These are phyloP conservation scores for Yamadazyma paraphyllophila DNA, from an alignment of 805 yeast species.

Conservation along the genomic window DNA sequence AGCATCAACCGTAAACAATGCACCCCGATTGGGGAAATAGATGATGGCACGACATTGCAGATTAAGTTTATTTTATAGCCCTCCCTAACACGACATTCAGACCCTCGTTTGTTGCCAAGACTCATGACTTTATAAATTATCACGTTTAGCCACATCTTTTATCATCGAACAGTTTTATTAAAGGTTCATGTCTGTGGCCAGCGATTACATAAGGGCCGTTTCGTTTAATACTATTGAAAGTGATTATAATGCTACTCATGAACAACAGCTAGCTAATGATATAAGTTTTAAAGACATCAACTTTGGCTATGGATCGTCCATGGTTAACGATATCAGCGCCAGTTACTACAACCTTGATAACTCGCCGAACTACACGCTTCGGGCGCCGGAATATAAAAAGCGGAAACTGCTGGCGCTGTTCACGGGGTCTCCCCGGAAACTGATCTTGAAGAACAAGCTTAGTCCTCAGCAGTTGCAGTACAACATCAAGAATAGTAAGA, in stretches of 20 bases:
- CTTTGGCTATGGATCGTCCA: slow-evolving; percentile 13
- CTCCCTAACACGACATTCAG: not conserved
- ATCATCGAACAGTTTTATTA: not conserved
- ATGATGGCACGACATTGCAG: not conserved
- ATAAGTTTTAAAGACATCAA: slow-evolving; percentile 11
- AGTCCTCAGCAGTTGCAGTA: slow-evolving; percentile 23
- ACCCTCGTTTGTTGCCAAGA: slow-evolving; percentile 4
- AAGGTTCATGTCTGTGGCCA: slow-evolving; percentile 9
- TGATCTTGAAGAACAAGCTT: slow-evolving; percentile 38
- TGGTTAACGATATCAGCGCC: slow-evolving; percentile 9
- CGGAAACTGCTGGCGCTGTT: slow-evolving; percentile 6
- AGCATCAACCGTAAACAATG: not conserved
- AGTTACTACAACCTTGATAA: slow-evolving; percentile 1
- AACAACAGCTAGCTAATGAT: not conserved
- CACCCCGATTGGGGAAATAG: not conserved
- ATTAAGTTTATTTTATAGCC: not conserved
- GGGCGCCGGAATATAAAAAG: not conserved
- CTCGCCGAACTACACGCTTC: not conserved
- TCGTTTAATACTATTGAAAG: slow-evolving; percentile 41
- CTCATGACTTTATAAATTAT: not conserved
- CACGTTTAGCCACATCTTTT: not conserved
- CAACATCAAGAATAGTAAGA: slow-evolving; percentile 13
- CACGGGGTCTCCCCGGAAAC: slow-evolving; percentile 3
- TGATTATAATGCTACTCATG: slow-evolving; percentile 18
- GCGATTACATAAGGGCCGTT: slow-evolving; percentile 34